Evolutionary conservation across 768 basidiomycete genomes (phyloP).

Genomic region (Hericium coralloides): DNA sequence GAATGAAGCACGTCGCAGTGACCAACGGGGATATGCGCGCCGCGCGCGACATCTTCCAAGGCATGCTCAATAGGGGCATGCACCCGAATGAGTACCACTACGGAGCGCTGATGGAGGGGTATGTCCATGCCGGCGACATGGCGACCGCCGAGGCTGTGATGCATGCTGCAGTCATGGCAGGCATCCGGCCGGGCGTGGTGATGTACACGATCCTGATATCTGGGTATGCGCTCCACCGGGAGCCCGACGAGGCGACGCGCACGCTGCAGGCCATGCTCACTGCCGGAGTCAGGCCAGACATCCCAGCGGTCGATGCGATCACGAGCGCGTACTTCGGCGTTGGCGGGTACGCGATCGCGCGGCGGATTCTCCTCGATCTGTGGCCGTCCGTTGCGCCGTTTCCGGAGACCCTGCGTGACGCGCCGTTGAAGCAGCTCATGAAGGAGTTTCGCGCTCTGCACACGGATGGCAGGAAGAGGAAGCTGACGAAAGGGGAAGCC

Average conservation of each 20-base stretch:
- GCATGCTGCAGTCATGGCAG: conserved; percentile 37
- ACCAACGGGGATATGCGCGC: conserved; percentile 39
- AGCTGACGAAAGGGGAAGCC: conserved; percentile 24
- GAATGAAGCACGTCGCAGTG: conserved; percentile 54
- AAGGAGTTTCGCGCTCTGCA: conserved; percentile 36
- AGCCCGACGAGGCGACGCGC: conserved; percentile 42
- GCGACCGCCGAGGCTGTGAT: conserved; percentile 47
- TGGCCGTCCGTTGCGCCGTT: conserved; percentile 60
- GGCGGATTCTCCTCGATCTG: conserved; percentile 43
- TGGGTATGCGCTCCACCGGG: conserved; percentile 55
- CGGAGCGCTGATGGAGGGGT: conserved; percentile 70
- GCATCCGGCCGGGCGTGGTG: conserved; percentile 48
- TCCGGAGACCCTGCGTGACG: conserved; percentile 37
- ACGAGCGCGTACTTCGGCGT: conserved; percentile 56
- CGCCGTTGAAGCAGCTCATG: conserved; percentile 38
- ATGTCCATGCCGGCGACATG: conserved; percentile 50
- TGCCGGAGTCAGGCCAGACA: conserved; percentile 56
- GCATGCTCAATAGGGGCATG: conserved; percentile 59
- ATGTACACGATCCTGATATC: conserved; percentile 74
- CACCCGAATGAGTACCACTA: conserved; percentile 68
- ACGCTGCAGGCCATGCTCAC: conserved; percentile 57
- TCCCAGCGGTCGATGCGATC: conserved; percentile 62
- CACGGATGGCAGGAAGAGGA: conserved; percentile 10
- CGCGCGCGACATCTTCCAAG: conserved; percentile 45
- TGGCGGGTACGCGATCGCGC: conserved; percentile 42